Percentiles rank a stretch among this genome's conserved stretches.
These are phyloP conservation scores for Acrasis kona DNA, from an alignment of 78 protist species.

Conservation along the genomic window DNA sequence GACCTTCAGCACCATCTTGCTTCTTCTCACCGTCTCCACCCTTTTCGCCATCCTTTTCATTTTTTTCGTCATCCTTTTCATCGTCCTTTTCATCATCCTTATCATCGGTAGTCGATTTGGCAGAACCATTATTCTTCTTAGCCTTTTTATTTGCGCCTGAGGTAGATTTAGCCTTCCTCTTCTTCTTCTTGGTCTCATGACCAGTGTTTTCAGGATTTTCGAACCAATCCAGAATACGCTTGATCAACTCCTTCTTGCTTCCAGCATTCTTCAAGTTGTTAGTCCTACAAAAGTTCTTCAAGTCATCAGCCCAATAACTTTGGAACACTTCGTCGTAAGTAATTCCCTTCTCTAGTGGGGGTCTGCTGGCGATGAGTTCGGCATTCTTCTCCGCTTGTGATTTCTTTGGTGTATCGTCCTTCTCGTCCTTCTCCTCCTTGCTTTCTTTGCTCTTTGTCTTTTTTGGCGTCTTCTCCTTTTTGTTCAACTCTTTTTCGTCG, in stretches of 20 bases:
- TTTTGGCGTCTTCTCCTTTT: not conserved
- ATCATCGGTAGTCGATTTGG: too few relatives aligned
- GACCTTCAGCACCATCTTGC: too few relatives aligned
- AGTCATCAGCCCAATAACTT: constrained; percentile 34
- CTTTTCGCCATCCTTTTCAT: too few relatives aligned
- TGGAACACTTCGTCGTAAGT: constrained; percentile 38
- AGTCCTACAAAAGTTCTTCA: constrained; percentile 15
- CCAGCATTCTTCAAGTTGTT: constrained; percentile 25
- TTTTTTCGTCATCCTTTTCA: too few relatives aligned
- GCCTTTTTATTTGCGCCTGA: not conserved
- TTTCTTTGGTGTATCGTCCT: not conserved
- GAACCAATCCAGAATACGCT: constrained; percentile 27
- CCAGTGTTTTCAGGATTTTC: not conserved
- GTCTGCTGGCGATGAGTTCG: not conserved
- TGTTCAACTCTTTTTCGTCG: not conserved
- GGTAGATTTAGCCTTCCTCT: constrained; percentile 18
- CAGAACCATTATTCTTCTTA: not conserved
- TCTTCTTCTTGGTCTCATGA: not conserved
- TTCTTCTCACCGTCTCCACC: too few relatives aligned
- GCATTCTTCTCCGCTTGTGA: not conserved
- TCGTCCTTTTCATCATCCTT: too few relatives aligned
- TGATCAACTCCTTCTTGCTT: constrained; percentile 27
- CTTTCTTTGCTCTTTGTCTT: not conserved
- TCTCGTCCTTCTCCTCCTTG: not conserved
- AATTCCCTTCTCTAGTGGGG: constrained; percentile 1